Base-by-base conservation (phyloP, 1,284 basidiomycete genomes). In the Trichosporon sp. region DNA sequence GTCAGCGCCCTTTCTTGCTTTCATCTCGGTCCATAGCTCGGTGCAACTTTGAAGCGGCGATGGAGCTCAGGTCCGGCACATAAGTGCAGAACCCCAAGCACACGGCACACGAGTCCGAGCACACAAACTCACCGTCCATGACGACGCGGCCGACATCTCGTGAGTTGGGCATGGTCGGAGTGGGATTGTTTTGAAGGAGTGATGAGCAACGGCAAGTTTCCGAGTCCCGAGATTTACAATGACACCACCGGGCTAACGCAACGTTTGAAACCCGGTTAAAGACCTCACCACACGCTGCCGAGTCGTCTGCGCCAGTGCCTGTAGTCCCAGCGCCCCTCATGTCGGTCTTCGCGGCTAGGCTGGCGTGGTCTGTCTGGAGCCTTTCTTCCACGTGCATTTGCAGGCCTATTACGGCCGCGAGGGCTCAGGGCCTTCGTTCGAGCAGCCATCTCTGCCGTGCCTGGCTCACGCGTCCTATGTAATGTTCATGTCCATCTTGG, bases 81-180 rank as follows among this genome's bases (percentile, higher is more conserved):
- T 11, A 7, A 11, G 21, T 21, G 51, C n/a, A 19, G 26, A 8
- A 54, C 7, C 6, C 46, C 21, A 16, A 10, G 19, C 40, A 14
- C 40, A 16, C 8, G 14, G 43, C 43, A n/a, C 43, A 54, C 51
- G 26, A 26, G 6, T 19, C 10, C 12, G 31, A 63, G 19, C 14
- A 12, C 59, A 11, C 16, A 8, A 0, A 76, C 85, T 74, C 56
- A 86, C 86, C 81, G 77, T 86, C 85, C 70, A 85, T 76, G 26
- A 83, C 78, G 59, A 85, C 80, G 75, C 82, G 84, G 59, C 78
- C 77, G n/a, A 83, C 78, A 74, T 84, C 83, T 74, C 82, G 59
- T 19, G 70, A 70, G 26, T 65, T 70, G 32, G 78, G 77, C 74
- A 75, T 75, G 67, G 64, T 74, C 66, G 59, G 21, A 21, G 6